phyloP scores from a whole-genome alignment of 345 rosid species.

The Passiflora organensis region DNA sequence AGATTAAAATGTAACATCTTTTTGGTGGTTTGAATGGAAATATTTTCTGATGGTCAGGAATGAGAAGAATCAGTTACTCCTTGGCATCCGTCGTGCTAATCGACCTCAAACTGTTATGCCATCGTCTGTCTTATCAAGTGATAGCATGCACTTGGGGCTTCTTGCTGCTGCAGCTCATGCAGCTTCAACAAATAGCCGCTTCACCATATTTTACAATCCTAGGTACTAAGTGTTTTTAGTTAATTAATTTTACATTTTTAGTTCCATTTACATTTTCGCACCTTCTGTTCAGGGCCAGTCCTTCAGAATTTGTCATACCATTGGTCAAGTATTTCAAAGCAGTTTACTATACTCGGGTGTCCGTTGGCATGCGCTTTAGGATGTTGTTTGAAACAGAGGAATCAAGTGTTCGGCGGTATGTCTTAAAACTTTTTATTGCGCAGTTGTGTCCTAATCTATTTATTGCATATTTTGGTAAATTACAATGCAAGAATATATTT shows the following conservation, averaged over 20 bases:
- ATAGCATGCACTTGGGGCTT: conserved; percentile 91
- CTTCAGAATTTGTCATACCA: conserved; percentile 84
- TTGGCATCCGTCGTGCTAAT: conserved; percentile 78
- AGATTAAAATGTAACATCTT: background rate
- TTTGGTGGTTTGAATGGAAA: conserved; percentile 7
- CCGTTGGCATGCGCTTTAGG: conserved; percentile 94
- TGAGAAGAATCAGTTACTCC: conserved; percentile 76
- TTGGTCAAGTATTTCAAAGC: conserved; percentile 72
- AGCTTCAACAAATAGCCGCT: conserved; percentile 84
- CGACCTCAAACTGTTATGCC: conserved; percentile 92
- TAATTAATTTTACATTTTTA: background rate
- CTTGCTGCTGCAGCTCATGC: conserved; percentile 98
- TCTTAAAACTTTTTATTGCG: background rate
- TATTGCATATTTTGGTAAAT: no score
- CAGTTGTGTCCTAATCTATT: no score
- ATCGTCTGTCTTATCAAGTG: conserved; percentile 85
- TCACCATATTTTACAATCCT: conserved; percentile 81
- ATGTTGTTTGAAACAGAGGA: conserved; percentile 95
- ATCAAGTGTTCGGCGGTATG: conserved; percentile 92
- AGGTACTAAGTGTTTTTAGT: conserved; percentile 32
- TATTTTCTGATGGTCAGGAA: conserved; percentile 41
- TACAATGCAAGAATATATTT: no score
- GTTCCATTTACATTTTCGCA: background rate
- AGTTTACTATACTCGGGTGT: conserved; percentile 78
- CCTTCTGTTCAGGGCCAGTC: conserved; percentile 61